phyloP scores from a whole-genome alignment of 2,329 filamentous ascomycete genomes.

The Ophiostoma sp. region DNA sequence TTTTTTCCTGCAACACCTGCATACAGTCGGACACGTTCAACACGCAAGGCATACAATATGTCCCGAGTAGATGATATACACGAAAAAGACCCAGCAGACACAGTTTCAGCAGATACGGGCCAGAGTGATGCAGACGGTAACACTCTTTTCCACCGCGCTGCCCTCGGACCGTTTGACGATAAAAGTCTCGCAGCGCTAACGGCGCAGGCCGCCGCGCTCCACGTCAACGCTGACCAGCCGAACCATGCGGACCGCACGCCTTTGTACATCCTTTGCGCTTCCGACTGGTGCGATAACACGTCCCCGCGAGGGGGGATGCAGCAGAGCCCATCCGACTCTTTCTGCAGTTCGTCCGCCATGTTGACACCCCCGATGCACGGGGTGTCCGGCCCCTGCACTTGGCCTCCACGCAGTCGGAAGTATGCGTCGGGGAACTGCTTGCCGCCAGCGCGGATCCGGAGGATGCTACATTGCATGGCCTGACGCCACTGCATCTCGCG shows the following conservation, averaged over 20 bases:
- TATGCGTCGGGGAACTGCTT: not conserved
- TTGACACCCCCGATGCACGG: not conserved
- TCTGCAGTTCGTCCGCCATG: not conserved
- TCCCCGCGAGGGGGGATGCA: not conserved
- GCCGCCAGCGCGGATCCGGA: not conserved
- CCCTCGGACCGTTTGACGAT: too few relatives aligned
- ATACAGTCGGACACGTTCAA: too few relatives aligned
- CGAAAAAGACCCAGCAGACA: too few relatives aligned
- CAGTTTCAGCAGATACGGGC: too few relatives aligned
- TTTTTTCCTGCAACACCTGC: too few relatives aligned
- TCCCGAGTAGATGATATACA: too few relatives aligned
- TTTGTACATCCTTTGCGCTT: not conserved
- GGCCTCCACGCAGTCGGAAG: not conserved
- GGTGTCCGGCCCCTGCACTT: not conserved
- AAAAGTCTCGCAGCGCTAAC: too few relatives aligned
- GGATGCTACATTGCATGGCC: not conserved
- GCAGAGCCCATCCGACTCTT: not conserved
- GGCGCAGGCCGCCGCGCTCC: not conserved
- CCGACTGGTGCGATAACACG: not conserved
- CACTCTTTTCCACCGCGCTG: too few relatives aligned
- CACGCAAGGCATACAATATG: too few relatives aligned
- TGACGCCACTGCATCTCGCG: not conserved
- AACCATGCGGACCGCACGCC: not conserved
- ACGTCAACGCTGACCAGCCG: not conserved
- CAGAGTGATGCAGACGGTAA: too few relatives aligned